Evolutionary conservation across 1,284 basidiomycete genomes (phyloP), one percentile per base, ranked within the genome.

Genomic region (Tremellales sp.): DNA sequence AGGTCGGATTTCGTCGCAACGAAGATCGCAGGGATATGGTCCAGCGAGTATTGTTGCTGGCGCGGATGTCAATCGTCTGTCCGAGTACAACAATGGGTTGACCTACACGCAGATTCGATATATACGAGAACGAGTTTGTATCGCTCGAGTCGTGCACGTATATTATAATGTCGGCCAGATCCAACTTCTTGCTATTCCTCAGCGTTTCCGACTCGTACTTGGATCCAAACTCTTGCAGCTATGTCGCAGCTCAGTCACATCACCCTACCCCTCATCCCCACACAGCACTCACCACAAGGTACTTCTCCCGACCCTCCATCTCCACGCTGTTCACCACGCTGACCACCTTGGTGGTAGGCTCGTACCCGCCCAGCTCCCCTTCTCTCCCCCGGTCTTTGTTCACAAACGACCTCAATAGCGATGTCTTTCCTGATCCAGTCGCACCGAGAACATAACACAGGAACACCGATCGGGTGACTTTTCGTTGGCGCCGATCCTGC

Each of bases 1-100:
- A 97, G 79, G 70, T 98, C 94, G 7, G 91, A 92, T 75, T 98
- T 98, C 27, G 94, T 98, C 12, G 95, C 94, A n/a, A 98, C 91
- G 67, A 97, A 97, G 22, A 97, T 76, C 22, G 87, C 89, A 9
- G 94, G 93, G 68, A 95, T 87, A 67, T 90, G 85, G 69, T 97
- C 90, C 28, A 94, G 77, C 54, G 82, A 90, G 70, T 97, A 95
- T 79, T 94, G 91, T 86, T 97, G 92, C 87, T 94, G 71, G 12
- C 32, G 43, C 43, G 25, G 21, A 19, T 10, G 33, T 38, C 24
- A 22, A 48, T 35, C 34, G 24, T 26, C 29, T 36, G 39, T 29
- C 21, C n/a, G 13, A n/a, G 24, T 14, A 21, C n/a, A 34, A 12
- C n/a, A 19, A 37, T 25, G 37, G 8, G 22, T 43, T 22, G 7